These are phyloP conservation scores for Alloteropsis semialata DNA, from an alignment of 176 grass and related monocot species.

Conservation along the genomic window DNA sequence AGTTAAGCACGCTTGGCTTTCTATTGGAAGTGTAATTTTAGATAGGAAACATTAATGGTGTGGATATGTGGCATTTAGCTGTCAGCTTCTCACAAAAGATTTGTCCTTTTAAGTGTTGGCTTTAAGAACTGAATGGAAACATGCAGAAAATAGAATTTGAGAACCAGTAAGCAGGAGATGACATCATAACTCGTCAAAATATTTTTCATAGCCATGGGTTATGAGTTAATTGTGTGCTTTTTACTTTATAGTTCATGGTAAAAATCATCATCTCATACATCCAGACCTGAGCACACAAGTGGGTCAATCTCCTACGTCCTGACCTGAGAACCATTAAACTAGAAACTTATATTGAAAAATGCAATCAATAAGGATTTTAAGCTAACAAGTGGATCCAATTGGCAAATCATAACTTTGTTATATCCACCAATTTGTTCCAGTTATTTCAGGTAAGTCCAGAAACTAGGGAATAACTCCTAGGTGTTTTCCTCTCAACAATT, in stretches of 20 bases:
- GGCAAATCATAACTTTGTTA: background rate
- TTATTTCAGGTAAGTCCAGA: background rate
- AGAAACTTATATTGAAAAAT: slow-evolving; percentile 17
- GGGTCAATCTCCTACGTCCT: background rate
- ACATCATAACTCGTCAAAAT: background rate
- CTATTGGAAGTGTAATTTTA: background rate
- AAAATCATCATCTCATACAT: background rate
- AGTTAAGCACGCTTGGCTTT: background rate
- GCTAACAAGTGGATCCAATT: background rate
- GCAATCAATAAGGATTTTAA: background rate
- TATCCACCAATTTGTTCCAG: background rate
- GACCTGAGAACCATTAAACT: background rate
- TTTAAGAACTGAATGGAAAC: background rate
- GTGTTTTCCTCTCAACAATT: background rate
- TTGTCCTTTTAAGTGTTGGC: background rate
- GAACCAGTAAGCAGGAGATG: background rate
- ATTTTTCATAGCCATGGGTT: background rate
- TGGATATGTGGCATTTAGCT: background rate
- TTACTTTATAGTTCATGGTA: background rate
- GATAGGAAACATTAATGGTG: background rate
- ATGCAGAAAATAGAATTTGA: background rate
- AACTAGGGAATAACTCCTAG: background rate
- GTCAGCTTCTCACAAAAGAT: background rate
- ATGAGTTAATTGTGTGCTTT: background rate
- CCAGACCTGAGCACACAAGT: background rate